Base-by-base conservation (phyloP, 768 basidiomycete species). In the Sporobolomyces roseus region DNA sequence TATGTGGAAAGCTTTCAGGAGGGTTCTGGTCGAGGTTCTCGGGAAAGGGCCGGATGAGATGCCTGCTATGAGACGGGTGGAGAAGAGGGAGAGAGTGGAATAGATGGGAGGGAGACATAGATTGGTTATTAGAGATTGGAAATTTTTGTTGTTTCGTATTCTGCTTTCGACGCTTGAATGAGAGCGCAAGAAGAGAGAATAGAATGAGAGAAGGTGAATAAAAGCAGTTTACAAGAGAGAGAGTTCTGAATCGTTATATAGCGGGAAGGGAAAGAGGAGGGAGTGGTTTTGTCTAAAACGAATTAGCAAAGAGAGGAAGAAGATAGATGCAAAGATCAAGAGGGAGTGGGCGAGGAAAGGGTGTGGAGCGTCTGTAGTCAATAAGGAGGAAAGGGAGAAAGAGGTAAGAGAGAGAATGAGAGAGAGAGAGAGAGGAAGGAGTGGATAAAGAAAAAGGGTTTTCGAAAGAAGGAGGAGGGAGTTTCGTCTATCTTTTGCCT, bases 1-100 rank as follows among this genome's bases (percentile, higher is more conserved):
- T 25, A 63, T 63, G 61, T 71, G 70, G 70, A 48, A n/a, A 8
- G 70, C 65, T n/a, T 71, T 71, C 30, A 53, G 43, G 30, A 46
- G 70, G 32, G 45, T 66, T 13, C 23, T 71, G 8, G 61, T 66
- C 6, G 65, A 71, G 30, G 46, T 55, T 23, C 27, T 66, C 25
- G 56, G 49, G 14, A 21, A 56, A n/a, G 19, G 46, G 21, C 66
- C 66, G 1, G 66, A 68, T 27, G 41, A 59, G 66, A 68, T 23
- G 50, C 7, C 32, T n/a, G n/a, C n/a, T n/a, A n/a, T n/a, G n/a
- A n/a, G n/a, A n/a, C n/a, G n/a, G n/a, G n/a, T n/a, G n/a, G n/a
- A n/a, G n/a, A n/a, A n/a, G 29, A 29, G 9, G 32, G 25, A 21
- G 12, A 46, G 45, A 46, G 23, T 23, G 45, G 19, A 14, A 23